phyloP scores from a whole-genome alignment of 345 rosid species.

The Citrus hindsii region DNA sequence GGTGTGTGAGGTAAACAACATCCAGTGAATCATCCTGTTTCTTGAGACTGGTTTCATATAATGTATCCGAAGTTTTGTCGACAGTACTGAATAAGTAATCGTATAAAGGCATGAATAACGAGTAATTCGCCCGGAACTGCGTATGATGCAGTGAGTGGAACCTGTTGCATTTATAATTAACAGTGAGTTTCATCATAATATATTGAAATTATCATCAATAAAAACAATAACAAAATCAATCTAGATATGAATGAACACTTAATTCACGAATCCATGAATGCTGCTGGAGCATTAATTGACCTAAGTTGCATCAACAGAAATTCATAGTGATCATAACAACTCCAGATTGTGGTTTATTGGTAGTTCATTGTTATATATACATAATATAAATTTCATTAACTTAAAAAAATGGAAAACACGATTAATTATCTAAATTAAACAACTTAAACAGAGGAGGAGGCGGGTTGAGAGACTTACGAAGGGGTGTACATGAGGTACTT shows the following conservation, averaged over 20 bases:
- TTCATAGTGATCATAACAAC: too few species aligned
- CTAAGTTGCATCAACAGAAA: too few species aligned
- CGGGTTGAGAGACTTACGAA: slow-evolving; percentile 34
- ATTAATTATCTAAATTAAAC: too few species aligned
- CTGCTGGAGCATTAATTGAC: too few species aligned
- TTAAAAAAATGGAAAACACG: too few species aligned
- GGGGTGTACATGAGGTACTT: slow-evolving; percentile 75
- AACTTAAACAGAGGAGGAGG: neutral
- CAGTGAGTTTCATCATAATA: neutral
- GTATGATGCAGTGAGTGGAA: slow-evolving; percentile 58
- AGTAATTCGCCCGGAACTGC: slow-evolving; percentile 48
- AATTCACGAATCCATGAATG: too few species aligned
- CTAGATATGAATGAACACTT: too few species aligned
- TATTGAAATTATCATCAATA: too few species aligned
- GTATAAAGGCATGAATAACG: slow-evolving; percentile 51
- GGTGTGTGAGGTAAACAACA: slow-evolving; percentile 54
- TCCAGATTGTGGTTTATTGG: too few species aligned
- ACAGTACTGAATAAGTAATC: slow-evolving; percentile 42
- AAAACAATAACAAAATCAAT: too few species aligned
- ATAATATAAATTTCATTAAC: too few species aligned
- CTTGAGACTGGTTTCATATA: slow-evolving; percentile 30
- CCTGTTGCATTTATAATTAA: slow-evolving; percentile 4
- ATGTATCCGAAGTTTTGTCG: slow-evolving; percentile 28
- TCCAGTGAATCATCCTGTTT: slow-evolving; percentile 40
- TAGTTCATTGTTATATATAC: too few species aligned